Percentiles rank a stretch among this genome's conserved stretches.
Conservation (phyloP, 495 filamentous ascomycete genomes). For the Neurospora sp. region DNA sequence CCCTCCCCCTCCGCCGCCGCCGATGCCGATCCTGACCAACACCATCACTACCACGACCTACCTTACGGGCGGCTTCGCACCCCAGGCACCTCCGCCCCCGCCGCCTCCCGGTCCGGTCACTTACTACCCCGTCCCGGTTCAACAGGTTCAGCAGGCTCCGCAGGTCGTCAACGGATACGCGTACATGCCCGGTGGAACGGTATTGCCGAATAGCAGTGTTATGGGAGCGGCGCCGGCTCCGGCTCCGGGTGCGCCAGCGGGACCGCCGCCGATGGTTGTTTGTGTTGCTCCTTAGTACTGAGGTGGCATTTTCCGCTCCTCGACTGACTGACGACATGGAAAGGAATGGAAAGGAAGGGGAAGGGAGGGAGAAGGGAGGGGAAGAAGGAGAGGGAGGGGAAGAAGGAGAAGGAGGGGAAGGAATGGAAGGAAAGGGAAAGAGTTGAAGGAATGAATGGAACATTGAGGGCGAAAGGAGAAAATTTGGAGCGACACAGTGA, state of each 20-base stretch:
- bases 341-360: neutral
- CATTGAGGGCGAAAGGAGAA: no score
- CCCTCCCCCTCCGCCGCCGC: neutral
- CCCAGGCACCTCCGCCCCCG: neutral
- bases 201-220: neutral
- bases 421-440: neutral
- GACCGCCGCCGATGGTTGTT: neutral
- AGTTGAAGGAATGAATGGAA: no score
- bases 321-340: neutral
- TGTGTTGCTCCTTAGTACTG: neutral
- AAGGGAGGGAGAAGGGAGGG: neutral
- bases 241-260: neutral
- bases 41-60: constrained; percentile 1
- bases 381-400: neutral
- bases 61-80: neutral
- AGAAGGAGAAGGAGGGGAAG: neutral
- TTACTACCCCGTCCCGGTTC: constrained; percentile 2
- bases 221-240: constrained; percentile 2
- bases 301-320: neutral
- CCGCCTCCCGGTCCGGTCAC: neutral
- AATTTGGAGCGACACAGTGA: no score
- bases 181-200: neutral
- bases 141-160: neutral
- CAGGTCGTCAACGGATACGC: neutral
- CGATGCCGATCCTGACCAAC: neutral